Base-by-base conservation (phyloP, 192 early-diverging fungal genomes). In the Dispira parvispora region DNA sequence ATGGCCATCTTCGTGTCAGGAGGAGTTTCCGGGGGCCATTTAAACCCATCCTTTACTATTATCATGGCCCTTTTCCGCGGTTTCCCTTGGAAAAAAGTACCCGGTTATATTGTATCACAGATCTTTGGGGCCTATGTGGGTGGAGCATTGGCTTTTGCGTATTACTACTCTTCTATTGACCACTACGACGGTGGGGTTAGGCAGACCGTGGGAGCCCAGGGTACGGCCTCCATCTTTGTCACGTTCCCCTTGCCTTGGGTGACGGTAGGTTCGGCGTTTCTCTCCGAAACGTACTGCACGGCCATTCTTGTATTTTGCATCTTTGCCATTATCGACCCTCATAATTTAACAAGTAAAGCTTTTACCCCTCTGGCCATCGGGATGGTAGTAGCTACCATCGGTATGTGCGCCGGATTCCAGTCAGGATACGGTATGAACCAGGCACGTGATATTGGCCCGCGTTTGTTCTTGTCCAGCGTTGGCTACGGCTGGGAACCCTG, bases 391-490 rank as follows among this genome's bases (percentile, higher is more conserved):
- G 68, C 78, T 43, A 73, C 76, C 62, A 85, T 87, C 32, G 82
- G 79, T 25, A 77, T 73, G 64, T 82, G 79, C 43, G 75, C 80
- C 42, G 82, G 81, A 28, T 84, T 74, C 67, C 74, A 79, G 69
- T 84, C 83, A 21, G 81, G 82, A 45, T 84, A 81, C 50, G 80
- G 78, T 46, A 75, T 90, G 56, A 90, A 90, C 67, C 83, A 82
- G 55, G 88, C 88, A 8, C 79, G 88, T 73, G 88, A 90, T 70
- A 73, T 88, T 68, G 88, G 84, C 42, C 86, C 86, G 11, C 83
- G 88, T 46, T 65, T 84, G 20, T 88, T 88, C 68, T 79, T 83
- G 42, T 68, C 78, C 28, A 68, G 81, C 62, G 75, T 78, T 46
- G 82, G 82, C 11, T 90, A 83, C 71, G 86, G 88, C 46, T 55